Evolutionary conservation across 2,329 filamentous ascomycete species (phyloP).

Genomic region (Cladorrhinum sp.): DNA sequence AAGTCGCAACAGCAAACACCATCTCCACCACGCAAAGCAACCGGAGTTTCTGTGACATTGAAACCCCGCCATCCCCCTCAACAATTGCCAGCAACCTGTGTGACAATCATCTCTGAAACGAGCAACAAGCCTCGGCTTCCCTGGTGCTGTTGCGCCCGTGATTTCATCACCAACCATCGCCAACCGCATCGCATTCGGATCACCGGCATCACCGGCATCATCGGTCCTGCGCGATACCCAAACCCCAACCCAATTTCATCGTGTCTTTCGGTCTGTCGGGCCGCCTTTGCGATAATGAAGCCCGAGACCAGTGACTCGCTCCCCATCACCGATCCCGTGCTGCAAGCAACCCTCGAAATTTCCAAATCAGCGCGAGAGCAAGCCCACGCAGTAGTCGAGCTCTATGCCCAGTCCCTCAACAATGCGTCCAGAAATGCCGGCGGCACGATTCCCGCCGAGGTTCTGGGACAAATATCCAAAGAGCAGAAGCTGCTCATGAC

Average conservation of each 20-base stretch:
- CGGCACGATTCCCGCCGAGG: slow-evolving; percentile 42
- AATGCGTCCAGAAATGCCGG: slow-evolving; percentile 40
- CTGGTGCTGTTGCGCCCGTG: neutral
- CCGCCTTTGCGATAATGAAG: slow-evolving; percentile 5
- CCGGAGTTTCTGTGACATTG: neutral
- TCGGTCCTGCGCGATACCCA: neutral
- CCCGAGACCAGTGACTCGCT: slow-evolving; percentile 9
- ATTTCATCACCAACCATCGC: slow-evolving; percentile 9
- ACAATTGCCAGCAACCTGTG: neutral
- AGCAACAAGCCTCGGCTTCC: neutral
- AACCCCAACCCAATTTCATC: neutral
- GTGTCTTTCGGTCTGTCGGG: neutral
- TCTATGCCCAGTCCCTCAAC: slow-evolving; percentile 40
- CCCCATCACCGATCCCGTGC: slow-evolving; percentile 60
- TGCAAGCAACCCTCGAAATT: slow-evolving; percentile 66
- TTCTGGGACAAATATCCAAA: slow-evolving; percentile 61
- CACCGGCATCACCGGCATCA: neutral
- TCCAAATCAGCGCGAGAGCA: slow-evolving; percentile 72
- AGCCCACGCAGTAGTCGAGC: slow-evolving; percentile 62
- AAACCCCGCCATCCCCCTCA: neutral
- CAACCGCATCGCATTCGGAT: slow-evolving; percentile 3
- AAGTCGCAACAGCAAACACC: neutral
- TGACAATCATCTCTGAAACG: neutral
- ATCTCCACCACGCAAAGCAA: neutral
- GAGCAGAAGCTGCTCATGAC: slow-evolving; percentile 79